Evolutionary conservation across 495 filamentous ascomycete genomes (phyloP), one percentile per base, ranked within the genome.

Genomic region (Penicillium ucsense): DNA sequence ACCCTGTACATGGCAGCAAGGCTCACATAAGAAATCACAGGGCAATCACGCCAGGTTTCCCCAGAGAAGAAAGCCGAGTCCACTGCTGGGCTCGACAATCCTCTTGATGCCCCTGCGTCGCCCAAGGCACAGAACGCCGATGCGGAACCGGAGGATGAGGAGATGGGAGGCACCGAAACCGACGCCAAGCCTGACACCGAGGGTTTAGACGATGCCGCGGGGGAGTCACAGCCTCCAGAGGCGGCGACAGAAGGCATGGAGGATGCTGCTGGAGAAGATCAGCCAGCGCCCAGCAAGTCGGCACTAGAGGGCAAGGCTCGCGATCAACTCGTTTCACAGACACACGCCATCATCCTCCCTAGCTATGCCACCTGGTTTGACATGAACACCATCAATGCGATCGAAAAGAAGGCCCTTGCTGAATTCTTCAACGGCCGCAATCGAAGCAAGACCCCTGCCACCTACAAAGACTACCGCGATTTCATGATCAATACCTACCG

Each of bases 401-500:
- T 94, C 54, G 92, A 98, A 74, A 81, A 83, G 57, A 96, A 94
- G 61, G 86, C 87, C 6, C 69, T 98, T 44, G 89, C 90, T 2
- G 92, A 98, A 66, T 98, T 95, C 66, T 98, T 98, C 77, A 96
- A 97, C 70, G 88, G 80, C 65, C 79, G 94, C 36, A 98, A 98
- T 65, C 85, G 92, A 58, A 96, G 91, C 78, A 98, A 98, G 72
- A 98, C 92, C 0, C 82, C 86, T 4, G 83, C 88, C n/a, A 86
- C 95, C 10, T 98, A 97, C 67, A 96, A 96, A 67, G 92, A 98
- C 61, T 97, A 97, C 66, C 83, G 92, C 50, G 91, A 97, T 59
- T 98, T 98, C 66, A 98, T 98, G 92, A 91, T 98, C 65, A 97
- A 97, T 63, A 95, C 92, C 11, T 98, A 98, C 66, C 81, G 92